Evolutionary conservation across 1,284 basidiomycete genomes (phyloP).

Genomic region (Moniliophthora roreri): DNA sequence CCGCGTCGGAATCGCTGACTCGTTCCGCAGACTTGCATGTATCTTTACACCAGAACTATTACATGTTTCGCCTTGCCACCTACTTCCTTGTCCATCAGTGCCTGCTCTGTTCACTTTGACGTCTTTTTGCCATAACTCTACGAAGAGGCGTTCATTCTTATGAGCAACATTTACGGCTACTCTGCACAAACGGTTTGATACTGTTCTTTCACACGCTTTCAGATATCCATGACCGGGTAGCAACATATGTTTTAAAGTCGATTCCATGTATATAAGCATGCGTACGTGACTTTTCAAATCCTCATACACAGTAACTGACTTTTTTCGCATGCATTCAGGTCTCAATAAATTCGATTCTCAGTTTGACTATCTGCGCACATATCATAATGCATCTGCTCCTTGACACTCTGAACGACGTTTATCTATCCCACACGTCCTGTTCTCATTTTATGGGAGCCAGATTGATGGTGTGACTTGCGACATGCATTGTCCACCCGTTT

Average conservation of each 20-base stretch:
- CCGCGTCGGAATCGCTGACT: background rate
- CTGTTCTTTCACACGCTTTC: slow-evolving; percentile 20
- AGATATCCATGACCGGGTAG: background rate
- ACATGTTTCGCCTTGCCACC: slow-evolving; percentile 17
- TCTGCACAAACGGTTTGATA: slow-evolving; percentile 13
- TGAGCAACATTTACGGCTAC: slow-evolving; percentile 61
- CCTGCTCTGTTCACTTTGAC: slow-evolving; percentile 77
- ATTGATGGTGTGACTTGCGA: slow-evolving; percentile 28
- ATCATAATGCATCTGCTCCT: slow-evolving; percentile 66
- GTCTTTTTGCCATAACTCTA: slow-evolving; percentile 56
- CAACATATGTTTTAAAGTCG: background rate
- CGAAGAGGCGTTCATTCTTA: slow-evolving; percentile 79
- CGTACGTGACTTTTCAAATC: background rate
- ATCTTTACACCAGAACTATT: background rate
- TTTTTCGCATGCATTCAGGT: background rate
- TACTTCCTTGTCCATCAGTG: slow-evolving; percentile 19
- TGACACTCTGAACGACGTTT: slow-evolving; percentile 87
- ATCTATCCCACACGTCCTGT: slow-evolving; percentile 58
- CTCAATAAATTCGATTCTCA: too few species aligned
- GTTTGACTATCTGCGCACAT: too few species aligned
- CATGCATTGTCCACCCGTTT: slow-evolving; percentile 19
- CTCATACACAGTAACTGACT: background rate
- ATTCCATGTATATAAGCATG: background rate
- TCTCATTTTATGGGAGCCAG: slow-evolving; percentile 89
- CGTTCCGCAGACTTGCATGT: background rate